Evolutionary conservation across 208 protist genomes (phyloP).

Genomic region (Wallacemonas sp.): DNA sequence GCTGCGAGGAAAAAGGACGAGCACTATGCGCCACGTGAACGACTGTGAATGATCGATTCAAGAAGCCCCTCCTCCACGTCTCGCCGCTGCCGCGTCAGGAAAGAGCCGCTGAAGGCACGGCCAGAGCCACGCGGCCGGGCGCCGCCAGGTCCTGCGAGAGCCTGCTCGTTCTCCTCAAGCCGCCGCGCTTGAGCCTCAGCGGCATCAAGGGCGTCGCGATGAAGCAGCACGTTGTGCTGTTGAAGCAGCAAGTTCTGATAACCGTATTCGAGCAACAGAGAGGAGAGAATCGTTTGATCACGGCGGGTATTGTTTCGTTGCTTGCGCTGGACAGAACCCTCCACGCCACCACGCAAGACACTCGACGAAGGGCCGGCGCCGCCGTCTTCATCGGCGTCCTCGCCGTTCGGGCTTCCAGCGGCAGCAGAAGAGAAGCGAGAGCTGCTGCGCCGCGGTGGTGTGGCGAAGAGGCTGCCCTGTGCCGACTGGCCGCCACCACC

Average conservation of each 20-base stretch:
- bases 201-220: constrained; percentile 15
- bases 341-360: not conserved
- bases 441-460: constrained; percentile 24
- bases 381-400: constrained; percentile 14
- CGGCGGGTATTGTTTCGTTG: constrained; percentile 21
- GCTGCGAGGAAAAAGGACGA: too few species aligned
- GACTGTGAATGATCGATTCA: constrained; percentile 46
- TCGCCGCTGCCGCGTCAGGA: constrained; percentile 58
- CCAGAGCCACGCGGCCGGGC: not conserved
- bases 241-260: constrained; percentile 69
- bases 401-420: not conserved
- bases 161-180: constrained; percentile 19
- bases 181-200: constrained; percentile 15
- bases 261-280: constrained; percentile 50
- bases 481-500: not conserved
- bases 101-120: constrained; percentile 25
- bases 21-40: too few species aligned
- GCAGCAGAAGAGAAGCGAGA: constrained; percentile 2
- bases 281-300: constrained; percentile 44
- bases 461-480: not conserved
- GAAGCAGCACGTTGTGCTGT: constrained; percentile 55
- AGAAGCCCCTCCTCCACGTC: constrained; percentile 65
- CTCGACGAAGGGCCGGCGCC: not conserved
- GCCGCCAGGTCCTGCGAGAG: not conserved
- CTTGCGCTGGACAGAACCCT: constrained; percentile 18